Percentiles rank a stretch among this genome's conserved stretches.
Conservation (phyloP, 768 basidiomycete genomes). For the Mycena rosella region DNA sequence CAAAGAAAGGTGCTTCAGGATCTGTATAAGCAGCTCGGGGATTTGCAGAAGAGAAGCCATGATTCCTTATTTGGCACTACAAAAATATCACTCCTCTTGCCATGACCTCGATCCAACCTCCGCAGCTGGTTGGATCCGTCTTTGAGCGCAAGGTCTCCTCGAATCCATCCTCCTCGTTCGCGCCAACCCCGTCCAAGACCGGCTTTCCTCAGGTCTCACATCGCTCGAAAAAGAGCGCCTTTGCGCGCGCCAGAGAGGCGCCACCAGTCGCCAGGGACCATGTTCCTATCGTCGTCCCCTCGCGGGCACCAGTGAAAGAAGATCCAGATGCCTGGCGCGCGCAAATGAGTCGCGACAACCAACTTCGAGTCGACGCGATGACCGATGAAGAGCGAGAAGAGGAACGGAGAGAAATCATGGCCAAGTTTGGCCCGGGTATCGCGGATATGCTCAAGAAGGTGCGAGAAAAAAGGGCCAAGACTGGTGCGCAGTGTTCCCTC, state of each 20-base stretch:
- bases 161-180: constrained; percentile 41
- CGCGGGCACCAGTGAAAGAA: constrained; percentile 32
- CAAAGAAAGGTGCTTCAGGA: not conserved
- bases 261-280: constrained; percentile 40
- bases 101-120: not conserved
- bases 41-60: too few relatives aligned
- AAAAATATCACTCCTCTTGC: not conserved
- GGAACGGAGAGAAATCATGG: constrained; percentile 74
- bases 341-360: constrained; percentile 78
- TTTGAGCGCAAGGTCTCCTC: constrained; percentile 58
- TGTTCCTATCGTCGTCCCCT: constrained; percentile 45
- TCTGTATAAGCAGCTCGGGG: constrained; percentile 1
- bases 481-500: constrained; percentile 3
- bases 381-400: constrained; percentile 74
- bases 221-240: constrained; percentile 72
- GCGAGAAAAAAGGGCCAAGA: constrained; percentile 59
- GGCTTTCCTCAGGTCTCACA: constrained; percentile 78
- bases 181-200: constrained; percentile 44
- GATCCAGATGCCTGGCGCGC: constrained; percentile 60
- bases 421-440: constrained; percentile 78
- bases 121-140: constrained; percentile 57
- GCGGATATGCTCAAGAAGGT: constrained; percentile 71
- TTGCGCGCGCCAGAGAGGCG: constrained; percentile 61
- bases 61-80: too few relatives aligned
- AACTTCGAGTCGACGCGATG: constrained; percentile 73